phyloP scores from a whole-genome alignment of 768 basidiomycete species.

The Gautieria morchelliformis region DNA sequence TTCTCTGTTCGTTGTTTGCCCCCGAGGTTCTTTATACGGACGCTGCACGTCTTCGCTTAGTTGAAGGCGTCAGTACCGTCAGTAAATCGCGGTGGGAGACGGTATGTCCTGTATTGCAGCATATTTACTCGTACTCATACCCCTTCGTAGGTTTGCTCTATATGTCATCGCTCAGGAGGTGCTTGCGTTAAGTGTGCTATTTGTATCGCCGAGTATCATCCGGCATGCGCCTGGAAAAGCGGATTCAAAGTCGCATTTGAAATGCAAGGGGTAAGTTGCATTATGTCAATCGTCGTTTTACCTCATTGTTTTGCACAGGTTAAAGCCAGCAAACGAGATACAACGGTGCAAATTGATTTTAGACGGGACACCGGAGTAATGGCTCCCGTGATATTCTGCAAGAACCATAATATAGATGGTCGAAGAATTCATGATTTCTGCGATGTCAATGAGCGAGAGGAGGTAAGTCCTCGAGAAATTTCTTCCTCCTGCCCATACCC shows the following conservation, averaged over 20 bases:
- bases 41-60: conserved; percentile 58
- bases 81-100: conserved; percentile 61
- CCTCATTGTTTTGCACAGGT: conserved; percentile 29
- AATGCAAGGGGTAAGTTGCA: conserved; percentile 59
- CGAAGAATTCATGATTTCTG: conserved; percentile 75
- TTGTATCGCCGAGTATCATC: conserved; percentile 73
- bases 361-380: conserved; percentile 73
- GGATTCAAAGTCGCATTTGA: conserved; percentile 90
- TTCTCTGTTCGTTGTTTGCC: conserved; percentile 81
- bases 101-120: conserved; percentile 34
- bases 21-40: conserved; percentile 81
- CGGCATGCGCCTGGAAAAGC: conserved; percentile 82
- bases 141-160: conserved; percentile 49
- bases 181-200: conserved; percentile 79
- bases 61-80: conserved; percentile 78
- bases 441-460: conserved; percentile 70
- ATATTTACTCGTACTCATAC: conserved; percentile 4
- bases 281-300: conserved; percentile 8
- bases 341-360: conserved; percentile 57
- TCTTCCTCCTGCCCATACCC: neutral
- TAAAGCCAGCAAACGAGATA: conserved; percentile 67
- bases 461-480: conserved; percentile 37
- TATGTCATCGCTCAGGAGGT: conserved; percentile 67
- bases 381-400: conserved; percentile 69
- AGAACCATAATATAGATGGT: conserved; percentile 41